Evolutionary conservation across 108 stramenopile species (phyloP).

Genomic region (Phaeodactylum tricornutum): DNA sequence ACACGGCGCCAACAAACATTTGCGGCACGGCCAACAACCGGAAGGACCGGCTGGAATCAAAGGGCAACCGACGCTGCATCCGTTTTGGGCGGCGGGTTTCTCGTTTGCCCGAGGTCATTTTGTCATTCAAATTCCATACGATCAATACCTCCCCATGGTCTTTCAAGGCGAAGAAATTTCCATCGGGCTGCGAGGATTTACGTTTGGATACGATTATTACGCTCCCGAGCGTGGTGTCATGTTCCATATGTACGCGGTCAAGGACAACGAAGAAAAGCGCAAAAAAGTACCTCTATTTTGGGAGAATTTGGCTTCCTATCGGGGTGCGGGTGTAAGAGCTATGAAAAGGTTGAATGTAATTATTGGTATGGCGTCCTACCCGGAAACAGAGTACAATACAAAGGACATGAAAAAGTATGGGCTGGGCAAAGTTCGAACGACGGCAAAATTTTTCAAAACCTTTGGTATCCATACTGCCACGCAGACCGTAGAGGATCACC

Average conservation of each 20-base stretch:
- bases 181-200: constrained; percentile 73
- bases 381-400: constrained; percentile 24
- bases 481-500: constrained; percentile 55
- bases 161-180: constrained; percentile 76
- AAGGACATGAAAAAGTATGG: constrained; percentile 61
- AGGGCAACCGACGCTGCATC: constrained; percentile 69
- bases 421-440: constrained; percentile 59
- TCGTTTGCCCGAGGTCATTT: constrained; percentile 84
- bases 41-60: constrained; percentile 55
- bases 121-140: constrained; percentile 80
- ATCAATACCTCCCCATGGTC: constrained; percentile 76
- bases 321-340: constrained; percentile 43
- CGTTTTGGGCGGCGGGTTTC: constrained; percentile 94
- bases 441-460: constrained; percentile 58
- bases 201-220: constrained; percentile 83
- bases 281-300: constrained; percentile 67
- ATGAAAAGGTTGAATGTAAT: constrained; percentile 79
- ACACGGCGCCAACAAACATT: constrained; percentile 33
- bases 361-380: constrained; percentile 64
- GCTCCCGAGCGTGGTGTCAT: constrained; percentile 59
- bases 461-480: constrained; percentile 77
- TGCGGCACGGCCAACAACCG: constrained; percentile 81
- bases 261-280: constrained; percentile 42
- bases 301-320: constrained; percentile 57
- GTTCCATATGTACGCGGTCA: constrained; percentile 81